Percentiles rank a stretch among this genome's conserved stretches.
These are phyloP conservation scores for Suillus lakei DNA, from an alignment of 768 basidiomycete genomes.

Conservation along the genomic window DNA sequence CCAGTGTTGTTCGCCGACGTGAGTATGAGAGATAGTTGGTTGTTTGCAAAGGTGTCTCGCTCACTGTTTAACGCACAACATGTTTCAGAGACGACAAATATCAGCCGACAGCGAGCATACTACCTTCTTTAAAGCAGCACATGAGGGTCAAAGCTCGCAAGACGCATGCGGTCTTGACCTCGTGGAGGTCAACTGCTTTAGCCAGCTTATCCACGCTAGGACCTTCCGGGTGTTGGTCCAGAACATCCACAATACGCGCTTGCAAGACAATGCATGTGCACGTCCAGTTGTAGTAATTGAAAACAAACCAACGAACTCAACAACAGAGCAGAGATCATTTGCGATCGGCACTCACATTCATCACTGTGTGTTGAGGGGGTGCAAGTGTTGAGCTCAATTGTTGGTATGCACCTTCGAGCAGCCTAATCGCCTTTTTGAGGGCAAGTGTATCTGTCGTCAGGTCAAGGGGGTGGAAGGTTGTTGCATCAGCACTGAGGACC, in stretches of 20 bases:
- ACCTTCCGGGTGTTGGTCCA: conserved; percentile 31
- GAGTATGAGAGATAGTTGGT: conserved; percentile 36
- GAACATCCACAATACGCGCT: conserved; percentile 30
- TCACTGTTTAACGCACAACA: conserved; percentile 21
- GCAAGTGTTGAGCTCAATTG: conserved; percentile 31
- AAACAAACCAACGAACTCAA: conserved; percentile 11
- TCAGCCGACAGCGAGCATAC: background rate
- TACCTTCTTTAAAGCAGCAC: conserved; percentile 37
- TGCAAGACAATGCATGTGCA: conserved; percentile 28
- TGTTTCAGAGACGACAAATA: background rate
- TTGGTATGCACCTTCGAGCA: conserved; percentile 34
- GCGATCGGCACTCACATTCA: conserved; percentile 22
- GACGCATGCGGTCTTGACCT: conserved; percentile 33
- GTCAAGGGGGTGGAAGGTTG: conserved; percentile 27
- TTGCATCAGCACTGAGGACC: conserved; percentile 30
- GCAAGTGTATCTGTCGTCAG: background rate
- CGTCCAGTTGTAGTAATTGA: conserved; percentile 31
- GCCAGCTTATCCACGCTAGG: conserved; percentile 30
- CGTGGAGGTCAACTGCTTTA: conserved; percentile 25
- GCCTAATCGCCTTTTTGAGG: conserved; percentile 10
- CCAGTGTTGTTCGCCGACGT: conserved; percentile 18
- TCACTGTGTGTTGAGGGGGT: conserved; percentile 32
- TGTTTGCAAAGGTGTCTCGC: conserved; percentile 36
- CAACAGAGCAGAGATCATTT: background rate
- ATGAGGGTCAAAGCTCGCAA: conserved; percentile 35